Conservation (phyloP, 192 early-diverging fungal genomes). For the Coemansia sp. region DNA sequence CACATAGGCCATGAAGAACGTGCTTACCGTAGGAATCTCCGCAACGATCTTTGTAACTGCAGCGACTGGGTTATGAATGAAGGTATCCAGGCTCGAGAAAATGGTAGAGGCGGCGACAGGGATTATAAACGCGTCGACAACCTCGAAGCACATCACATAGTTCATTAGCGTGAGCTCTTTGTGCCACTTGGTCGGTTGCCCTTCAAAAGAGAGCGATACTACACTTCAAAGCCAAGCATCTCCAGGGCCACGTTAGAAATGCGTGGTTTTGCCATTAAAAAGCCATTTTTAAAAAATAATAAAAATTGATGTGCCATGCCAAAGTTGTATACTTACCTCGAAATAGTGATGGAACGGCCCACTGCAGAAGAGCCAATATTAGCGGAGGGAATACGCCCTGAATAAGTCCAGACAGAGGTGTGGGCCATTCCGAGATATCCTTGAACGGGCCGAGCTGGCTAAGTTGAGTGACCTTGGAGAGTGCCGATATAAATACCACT, state of each 20-base stretch:
- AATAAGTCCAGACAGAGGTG: conserved; percentile 9
- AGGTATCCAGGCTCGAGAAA: conserved; percentile 12
- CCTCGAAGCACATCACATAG: conserved; percentile 13
- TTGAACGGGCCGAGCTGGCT: conserved; percentile 9
- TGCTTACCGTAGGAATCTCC: conserved; percentile 15
- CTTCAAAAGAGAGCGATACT: conserved; percentile 14
- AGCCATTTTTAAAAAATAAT: neutral
- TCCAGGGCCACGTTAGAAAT: neutral
- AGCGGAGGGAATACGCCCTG: conserved; percentile 22
- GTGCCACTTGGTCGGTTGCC: conserved; percentile 13
- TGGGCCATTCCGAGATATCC: conserved; percentile 14
- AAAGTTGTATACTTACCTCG: neutral
- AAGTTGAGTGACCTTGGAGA: conserved; percentile 11
- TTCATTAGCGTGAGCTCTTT: conserved; percentile 17
- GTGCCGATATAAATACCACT: conserved; percentile 19
- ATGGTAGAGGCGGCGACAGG: conserved; percentile 6
- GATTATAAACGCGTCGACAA: conserved; percentile 18
- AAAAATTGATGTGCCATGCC: neutral
- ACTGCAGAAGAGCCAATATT: conserved; percentile 14
- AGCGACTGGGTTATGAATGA: conserved; percentile 13
- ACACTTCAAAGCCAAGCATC: neutral
- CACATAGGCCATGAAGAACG: conserved; percentile 25
- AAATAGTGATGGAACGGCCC: neutral
- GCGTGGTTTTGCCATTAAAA: neutral
- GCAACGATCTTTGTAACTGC: conserved; percentile 3